Base-by-base conservation (phyloP, 192 early-diverging fungal genomes). In the Coemansia sp. region DNA sequence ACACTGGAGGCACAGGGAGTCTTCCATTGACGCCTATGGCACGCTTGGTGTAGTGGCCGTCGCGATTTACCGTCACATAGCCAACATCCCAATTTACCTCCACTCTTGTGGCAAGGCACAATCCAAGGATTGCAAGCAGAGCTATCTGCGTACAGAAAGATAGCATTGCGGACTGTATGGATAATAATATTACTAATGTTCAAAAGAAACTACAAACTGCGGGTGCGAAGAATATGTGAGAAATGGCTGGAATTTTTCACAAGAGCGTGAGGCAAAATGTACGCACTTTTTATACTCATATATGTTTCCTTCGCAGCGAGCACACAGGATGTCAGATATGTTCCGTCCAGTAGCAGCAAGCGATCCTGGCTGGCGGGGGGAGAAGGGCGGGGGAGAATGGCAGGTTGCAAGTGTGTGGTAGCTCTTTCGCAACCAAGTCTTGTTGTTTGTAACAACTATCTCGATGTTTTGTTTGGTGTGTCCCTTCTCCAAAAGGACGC, bases 21-120 rank as follows among this genome's bases (percentile, higher is more conserved):
- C 69, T 66, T 8, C 78, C 80, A 66, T 90, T 90, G 57, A 86
- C 86, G 65, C 85, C 86, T 54, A 85, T 77, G 2, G 85, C 88
- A 47, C 71, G 75, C 60, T 82, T 58, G 7, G 60, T 19, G 8
- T 21, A 57, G 15, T 57, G 41, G 13, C 64, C 64, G 36, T 42
- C 64, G n/a, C 64, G 64, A 41, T 66, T 66, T 22, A 56, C 51
- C 0, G 19, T 15, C 39, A 69, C n/a, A 42, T 62, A 21, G 12
- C 68, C 61, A 51, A 66, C 18, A 26, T 66, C 54, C 64, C 64
- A 66, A n/a, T 7, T 48, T 15, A 66, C 54, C 21, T 57, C 64
- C 6, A 66, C 54, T 5, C 64, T 41, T 21, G 64, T 54, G 22
- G 64, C 62, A 94, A 59, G 37, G 39, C 57, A 59, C 51, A 54